These are phyloP conservation scores for Coffea eugenioides DNA, from an alignment of 257 asterid species.

Conservation along the genomic window DNA sequence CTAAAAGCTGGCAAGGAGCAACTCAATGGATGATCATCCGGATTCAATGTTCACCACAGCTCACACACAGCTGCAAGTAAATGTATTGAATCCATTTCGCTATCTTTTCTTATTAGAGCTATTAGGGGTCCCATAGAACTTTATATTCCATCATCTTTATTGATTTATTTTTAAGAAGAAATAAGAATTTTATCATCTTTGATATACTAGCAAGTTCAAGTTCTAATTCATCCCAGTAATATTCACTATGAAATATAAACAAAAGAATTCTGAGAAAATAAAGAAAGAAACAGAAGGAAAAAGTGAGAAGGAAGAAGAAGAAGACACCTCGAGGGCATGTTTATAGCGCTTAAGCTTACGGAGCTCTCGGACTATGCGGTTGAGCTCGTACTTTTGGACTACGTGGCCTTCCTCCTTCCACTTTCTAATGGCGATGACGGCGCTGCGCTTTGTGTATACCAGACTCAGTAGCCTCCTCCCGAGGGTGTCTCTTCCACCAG, in stretches of 20 bases:
- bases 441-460: slow-evolving; percentile 73
- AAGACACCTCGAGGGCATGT: slow-evolving; percentile 84
- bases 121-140: neutral
- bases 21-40: neutral
- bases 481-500: slow-evolving; percentile 54
- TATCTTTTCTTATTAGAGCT: no score
- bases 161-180: no score
- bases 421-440: slow-evolving; percentile 60
- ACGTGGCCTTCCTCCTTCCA: slow-evolving; percentile 87
- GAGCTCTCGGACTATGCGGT: slow-evolving; percentile 85
- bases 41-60: neutral
- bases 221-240: neutral
- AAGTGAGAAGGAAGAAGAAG: neutral
- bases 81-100: neutral
- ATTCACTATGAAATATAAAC: neutral
- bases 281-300: neutral
- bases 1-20: neutral
- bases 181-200: neutral
- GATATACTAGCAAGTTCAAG: neutral
- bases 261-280: neutral
- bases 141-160: neutral
- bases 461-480: slow-evolving; percentile 70
- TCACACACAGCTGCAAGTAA: neutral
- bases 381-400: slow-evolving; percentile 76
- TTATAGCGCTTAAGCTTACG: slow-evolving; percentile 70